Percentiles rank a stretch among this genome's conserved stretches.
phyloP scores from a whole-genome alignment of 192 early-diverging fungal genomes.

The Mortierella hygrophila region DNA sequence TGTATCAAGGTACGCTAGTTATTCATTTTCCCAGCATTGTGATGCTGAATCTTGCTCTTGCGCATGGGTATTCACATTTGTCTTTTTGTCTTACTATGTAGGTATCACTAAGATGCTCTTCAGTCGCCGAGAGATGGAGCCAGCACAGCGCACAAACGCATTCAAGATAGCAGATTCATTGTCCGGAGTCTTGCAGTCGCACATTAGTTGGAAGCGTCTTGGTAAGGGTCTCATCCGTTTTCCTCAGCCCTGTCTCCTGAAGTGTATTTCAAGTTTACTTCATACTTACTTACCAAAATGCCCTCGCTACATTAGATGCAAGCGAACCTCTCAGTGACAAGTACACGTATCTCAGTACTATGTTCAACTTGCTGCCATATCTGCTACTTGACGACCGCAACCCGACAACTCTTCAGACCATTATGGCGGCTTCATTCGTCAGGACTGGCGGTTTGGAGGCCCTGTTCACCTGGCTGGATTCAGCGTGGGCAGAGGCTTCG shows the following conservation, averaged over 20 bases:
- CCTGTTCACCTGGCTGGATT: slow-evolving; percentile 60
- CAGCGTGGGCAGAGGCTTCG: slow-evolving; percentile 62
- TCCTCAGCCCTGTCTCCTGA: background rate
- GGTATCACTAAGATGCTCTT: slow-evolving; percentile 73
- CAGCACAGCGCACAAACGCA: slow-evolving; percentile 60
- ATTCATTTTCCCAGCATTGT: background rate
- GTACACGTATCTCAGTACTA: slow-evolving; percentile 69
- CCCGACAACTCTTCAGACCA: slow-evolving; percentile 69
- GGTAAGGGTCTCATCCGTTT: slow-evolving; percentile 29
- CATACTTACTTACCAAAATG: background rate
- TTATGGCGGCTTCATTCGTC: slow-evolving; percentile 72
- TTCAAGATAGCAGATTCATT: slow-evolving; percentile 73
- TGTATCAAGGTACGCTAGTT: slow-evolving; percentile 72
- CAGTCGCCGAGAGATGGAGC: slow-evolving; percentile 65
- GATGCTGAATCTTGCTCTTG: background rate
- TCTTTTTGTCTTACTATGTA: slow-evolving; percentile 18
- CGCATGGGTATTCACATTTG: background rate
- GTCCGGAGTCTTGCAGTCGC: slow-evolving; percentile 64
- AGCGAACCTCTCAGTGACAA: slow-evolving; percentile 50
- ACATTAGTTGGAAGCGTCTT: slow-evolving; percentile 61
- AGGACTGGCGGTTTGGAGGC: slow-evolving; percentile 65
- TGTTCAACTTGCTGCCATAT: slow-evolving; percentile 67
- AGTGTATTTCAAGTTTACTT: background rate
- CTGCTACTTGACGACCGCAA: slow-evolving; percentile 74
- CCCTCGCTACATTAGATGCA: background rate